phyloP scores from a whole-genome alignment of 2,329 filamentous ascomycete genomes.

The Esteya vermicola region DNA sequence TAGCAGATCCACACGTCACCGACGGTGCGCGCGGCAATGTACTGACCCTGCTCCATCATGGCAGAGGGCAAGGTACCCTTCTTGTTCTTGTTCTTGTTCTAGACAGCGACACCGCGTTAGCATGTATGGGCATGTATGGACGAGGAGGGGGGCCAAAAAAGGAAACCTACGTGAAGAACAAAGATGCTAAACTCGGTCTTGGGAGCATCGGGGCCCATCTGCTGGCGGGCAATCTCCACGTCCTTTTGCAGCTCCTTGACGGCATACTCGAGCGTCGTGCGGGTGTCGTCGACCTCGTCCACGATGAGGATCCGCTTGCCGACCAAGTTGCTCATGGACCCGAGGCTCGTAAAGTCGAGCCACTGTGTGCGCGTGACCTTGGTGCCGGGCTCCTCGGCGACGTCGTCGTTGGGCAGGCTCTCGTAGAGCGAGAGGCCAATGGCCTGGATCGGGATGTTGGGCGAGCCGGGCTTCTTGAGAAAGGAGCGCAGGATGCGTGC shows the following conservation, averaged over 20 bases:
- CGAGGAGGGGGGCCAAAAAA: constrained; percentile 8
- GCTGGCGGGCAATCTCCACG: constrained; percentile 64
- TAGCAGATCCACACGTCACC: constrained; percentile 98
- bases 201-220: constrained; percentile 46
- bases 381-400: constrained; percentile 68
- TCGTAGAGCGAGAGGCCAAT: constrained; percentile 98
- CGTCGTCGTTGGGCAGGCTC: constrained; percentile 43
- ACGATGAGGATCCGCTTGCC: constrained; percentile 88
- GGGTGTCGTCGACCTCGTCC: constrained; percentile 90
- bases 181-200: constrained; percentile 89
- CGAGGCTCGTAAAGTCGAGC: constrained; percentile 75
- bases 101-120: too few species aligned
- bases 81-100: constrained; percentile 97
- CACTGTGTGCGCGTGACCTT: constrained; percentile 97
- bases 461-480: constrained; percentile 71
- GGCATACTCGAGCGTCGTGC: constrained; percentile 87
- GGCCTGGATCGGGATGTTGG: constrained; percentile 98
- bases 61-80: constrained; percentile 72
- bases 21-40: constrained; percentile 76
- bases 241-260: constrained; percentile 92
- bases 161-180: constrained; percentile 62
- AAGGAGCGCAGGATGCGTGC: constrained; percentile 95
- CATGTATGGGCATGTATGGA: too few species aligned
- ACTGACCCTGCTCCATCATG: constrained; percentile 59
- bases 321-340: constrained; percentile 75